Conservation (phyloP, 192 early-diverging fungal species). For the Coemansia sp. region DNA sequence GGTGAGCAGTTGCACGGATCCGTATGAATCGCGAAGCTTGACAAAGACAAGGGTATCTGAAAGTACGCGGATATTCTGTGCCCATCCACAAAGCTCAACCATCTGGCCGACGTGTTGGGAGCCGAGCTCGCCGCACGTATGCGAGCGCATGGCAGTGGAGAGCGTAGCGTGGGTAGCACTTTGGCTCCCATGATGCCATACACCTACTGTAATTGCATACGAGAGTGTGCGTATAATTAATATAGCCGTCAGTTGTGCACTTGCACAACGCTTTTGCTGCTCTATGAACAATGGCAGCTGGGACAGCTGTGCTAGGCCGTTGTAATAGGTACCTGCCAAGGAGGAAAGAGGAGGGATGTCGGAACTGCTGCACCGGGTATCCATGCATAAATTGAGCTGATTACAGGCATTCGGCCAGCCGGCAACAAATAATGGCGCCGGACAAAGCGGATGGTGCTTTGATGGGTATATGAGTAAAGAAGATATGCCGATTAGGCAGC, state of each 20-base stretch:
- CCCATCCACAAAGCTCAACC: slow-evolving; percentile 80
- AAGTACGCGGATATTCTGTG: slow-evolving; percentile 58
- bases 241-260: not conserved
- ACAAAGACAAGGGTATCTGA: slow-evolving; percentile 75
- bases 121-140: slow-evolving; percentile 76
- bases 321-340: not conserved
- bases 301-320: not conserved
- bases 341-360: not conserved
- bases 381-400: slow-evolving; percentile 15
- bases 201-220: not conserved
- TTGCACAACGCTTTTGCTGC: too few relatives aligned
- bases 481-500: not conserved
- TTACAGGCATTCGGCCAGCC: slow-evolving; percentile 1
- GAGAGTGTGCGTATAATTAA: not conserved
- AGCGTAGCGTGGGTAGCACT: slow-evolving; percentile 10
- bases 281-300: not conserved
- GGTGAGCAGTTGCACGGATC: slow-evolving; percentile 66
- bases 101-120: slow-evolving; percentile 58
- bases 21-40: slow-evolving; percentile 74
- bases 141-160: slow-evolving; percentile 60
- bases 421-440: not conserved
- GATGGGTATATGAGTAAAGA: not conserved
- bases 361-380: not conserved
- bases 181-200: not conserved
- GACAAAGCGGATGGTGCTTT: not conserved